Evolutionary conservation across 2,329 filamentous ascomycete species (phyloP), one percentile per base, ranked within the genome.

Genomic region (Neofusicoccum sp.): DNA sequence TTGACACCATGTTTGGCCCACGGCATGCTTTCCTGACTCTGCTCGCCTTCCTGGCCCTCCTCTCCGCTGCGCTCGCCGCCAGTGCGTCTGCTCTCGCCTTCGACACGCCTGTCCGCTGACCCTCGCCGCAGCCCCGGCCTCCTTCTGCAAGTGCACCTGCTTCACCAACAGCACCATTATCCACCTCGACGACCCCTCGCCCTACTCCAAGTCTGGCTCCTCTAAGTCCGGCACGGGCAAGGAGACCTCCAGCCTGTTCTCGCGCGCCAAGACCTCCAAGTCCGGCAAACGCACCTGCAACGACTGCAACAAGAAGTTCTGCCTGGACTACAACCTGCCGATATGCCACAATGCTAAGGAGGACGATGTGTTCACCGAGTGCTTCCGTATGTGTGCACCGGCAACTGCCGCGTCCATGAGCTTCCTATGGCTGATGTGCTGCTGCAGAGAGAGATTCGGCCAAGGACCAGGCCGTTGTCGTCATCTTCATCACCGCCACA

Each of bases 141-240:
- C 86, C 64, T 90, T 89, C 76, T 90, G 87, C 83, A 90, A 89
- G 84, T 90, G 87, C 74, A 89, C 86, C 63, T 89, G 87, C 75
- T 86, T 86, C 76, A 81, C 82, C 56, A 89, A 89, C 72, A 87
- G 83, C 76, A 89, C 86, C 61, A 88, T 90, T 58, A 89, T 90
- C 67, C 84, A 86, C 16, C 83, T 89, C 63, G 82, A 86, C 65
- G 79, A 81, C 7, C 77, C 68, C 41, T 73, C 73, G 41, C 69
- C 73, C 4, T 62, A 62, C 56, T 61, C 59, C 45, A 50, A 50
- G 34, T 43, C 56, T 14, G 56, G 64, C 9, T 34, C 29, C 36
- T 61, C 59, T 14, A 44, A 44, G 44, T 61, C 59, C n/a, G 33
- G 28, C 22, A 48, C 43, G 33, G 37, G 33, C 22, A 48, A 48